Evolutionary conservation across 257 asterid species (phyloP), one percentile per base, ranked within the genome.

Genomic region (Fraxinus pennsylvanica): DNA sequence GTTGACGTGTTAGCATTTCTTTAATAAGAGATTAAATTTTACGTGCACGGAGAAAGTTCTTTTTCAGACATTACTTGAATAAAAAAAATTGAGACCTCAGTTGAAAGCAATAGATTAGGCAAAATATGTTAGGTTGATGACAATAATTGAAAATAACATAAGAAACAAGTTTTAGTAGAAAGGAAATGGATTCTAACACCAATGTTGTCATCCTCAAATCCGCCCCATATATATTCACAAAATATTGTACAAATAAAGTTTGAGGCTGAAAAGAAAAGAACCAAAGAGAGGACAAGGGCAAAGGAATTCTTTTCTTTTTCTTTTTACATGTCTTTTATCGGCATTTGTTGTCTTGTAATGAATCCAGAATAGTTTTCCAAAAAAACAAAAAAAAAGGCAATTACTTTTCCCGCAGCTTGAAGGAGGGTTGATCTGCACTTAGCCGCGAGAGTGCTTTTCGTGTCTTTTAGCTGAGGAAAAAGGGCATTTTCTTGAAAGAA

Each of bases 301-400:
- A 57, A 76, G 63, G 66, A 70, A 15, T 73, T 78, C 73, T 82
- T 68, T 30, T 29, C 54, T 33, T 59, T 68, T 45, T 74, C 12
- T 8, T 66, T 71, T 78, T 79, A 33, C 36, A 1, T 30, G 5
- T 78, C 65, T 72, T 79, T 78, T 71, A 61, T 74, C 47, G 70
- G 74, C 86, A 69, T 86, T 79, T 81, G 75, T 74, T 81, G 81
- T 83, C 82, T 79, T 79, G 80, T 85, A 43, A 45, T 79, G 81
- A 17, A 68, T 21, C 22, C 30, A 22, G 33, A 79, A 7, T 38
- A 33, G 35, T 32, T 32, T 32, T 5, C 41, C 14, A 9, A 9
- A 41, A 39, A 7, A 0, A 41, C n/a, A 41, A 41, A 9, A 7
- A 39, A 39, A 8, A 41, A 41, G 85, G 80, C 75, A 75, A 75